These are phyloP conservation scores for Cordyceps javanica DNA, from an alignment of 2,329 filamentous ascomycete species.

Conservation along the genomic window DNA sequence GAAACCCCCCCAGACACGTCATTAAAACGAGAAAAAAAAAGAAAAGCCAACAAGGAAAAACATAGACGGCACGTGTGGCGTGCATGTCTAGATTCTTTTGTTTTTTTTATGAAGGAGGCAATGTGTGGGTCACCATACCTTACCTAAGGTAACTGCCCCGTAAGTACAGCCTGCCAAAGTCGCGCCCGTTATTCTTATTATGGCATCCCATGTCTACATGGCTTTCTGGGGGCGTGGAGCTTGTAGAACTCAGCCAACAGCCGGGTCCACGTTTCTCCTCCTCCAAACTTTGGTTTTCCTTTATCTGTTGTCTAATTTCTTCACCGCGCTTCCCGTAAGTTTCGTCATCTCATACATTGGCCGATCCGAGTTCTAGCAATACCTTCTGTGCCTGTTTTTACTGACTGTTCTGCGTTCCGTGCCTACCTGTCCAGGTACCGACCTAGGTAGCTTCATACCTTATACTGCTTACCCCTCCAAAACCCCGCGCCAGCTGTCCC, in stretches of 20 bases:
- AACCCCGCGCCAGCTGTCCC: slow-evolving; percentile 8
- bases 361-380: not conserved
- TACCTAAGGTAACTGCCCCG: too few relatives aligned
- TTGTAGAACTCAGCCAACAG: not conserved
- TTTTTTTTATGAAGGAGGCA: too few relatives aligned
- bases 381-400: not conserved
- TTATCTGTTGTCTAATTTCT: not conserved
- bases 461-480: not conserved
- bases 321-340: not conserved
- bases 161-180: too few relatives aligned
- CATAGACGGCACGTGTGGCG: too few relatives aligned
- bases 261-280: slow-evolving; percentile 5
- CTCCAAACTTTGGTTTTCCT: not conserved
- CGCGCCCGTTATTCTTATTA: too few relatives aligned
- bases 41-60: too few relatives aligned
- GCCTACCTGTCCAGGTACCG: not conserved
- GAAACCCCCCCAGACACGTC: too few relatives aligned
- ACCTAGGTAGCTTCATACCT: not conserved
- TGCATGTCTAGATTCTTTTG: too few relatives aligned
- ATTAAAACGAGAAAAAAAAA: too few relatives aligned
- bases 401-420: not conserved
- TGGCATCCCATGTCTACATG: too few relatives aligned
- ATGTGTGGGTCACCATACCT: too few relatives aligned
- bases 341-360: too few relatives aligned
- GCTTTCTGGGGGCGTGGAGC: not conserved